These are phyloP conservation scores for Ustilago bromivora DNA, from an alignment of 1,284 basidiomycete genomes.

Conservation along the genomic window DNA sequence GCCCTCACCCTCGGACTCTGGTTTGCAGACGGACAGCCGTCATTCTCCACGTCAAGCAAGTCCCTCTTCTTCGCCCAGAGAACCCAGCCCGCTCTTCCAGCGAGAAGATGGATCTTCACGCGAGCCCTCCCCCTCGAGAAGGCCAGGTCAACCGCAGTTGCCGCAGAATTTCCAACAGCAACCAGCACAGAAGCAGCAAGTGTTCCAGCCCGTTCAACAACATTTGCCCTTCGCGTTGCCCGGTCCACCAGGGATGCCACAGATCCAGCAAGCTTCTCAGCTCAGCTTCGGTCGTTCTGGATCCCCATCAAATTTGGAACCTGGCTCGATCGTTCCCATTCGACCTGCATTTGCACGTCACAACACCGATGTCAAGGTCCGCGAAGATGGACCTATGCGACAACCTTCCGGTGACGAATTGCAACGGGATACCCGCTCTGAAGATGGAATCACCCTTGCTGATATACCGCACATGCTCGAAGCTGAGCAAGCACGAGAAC, in stretches of 20 bases:
- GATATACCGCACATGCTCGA: conserved; percentile 94
- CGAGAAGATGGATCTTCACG: conserved; percentile 35
- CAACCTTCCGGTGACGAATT: conserved; percentile 61
- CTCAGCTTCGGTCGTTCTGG: conserved; percentile 26
- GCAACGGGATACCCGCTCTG: conserved; percentile 70
- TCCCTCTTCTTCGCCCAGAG: conserved; percentile 34
- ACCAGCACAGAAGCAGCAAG: conserved; percentile 28
- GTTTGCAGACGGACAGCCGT: conserved; percentile 28
- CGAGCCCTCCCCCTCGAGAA: conserved; percentile 35
- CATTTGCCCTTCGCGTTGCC: conserved; percentile 42
- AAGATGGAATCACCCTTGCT: conserved; percentile 91
- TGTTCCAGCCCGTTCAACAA: conserved; percentile 43
- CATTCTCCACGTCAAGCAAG: conserved; percentile 40
- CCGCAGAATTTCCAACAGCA: conserved; percentile 34
- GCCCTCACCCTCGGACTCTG: conserved; percentile 48
- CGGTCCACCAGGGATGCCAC: conserved; percentile 55
- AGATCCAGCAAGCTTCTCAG: conserved; percentile 63
- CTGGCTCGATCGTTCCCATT: conserved; percentile 72
- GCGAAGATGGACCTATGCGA: conserved; percentile 76
- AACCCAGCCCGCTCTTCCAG: conserved; percentile 38
- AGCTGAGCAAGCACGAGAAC: conserved; percentile 87
- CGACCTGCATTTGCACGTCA: conserved; percentile 82
- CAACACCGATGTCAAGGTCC: conserved; percentile 88
- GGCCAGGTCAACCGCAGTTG: conserved; percentile 24
- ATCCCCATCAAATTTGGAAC: conserved; percentile 39